Evolutionary conservation across 768 basidiomycete species (phyloP).

Genomic region (Lentinula detonsa): DNA sequence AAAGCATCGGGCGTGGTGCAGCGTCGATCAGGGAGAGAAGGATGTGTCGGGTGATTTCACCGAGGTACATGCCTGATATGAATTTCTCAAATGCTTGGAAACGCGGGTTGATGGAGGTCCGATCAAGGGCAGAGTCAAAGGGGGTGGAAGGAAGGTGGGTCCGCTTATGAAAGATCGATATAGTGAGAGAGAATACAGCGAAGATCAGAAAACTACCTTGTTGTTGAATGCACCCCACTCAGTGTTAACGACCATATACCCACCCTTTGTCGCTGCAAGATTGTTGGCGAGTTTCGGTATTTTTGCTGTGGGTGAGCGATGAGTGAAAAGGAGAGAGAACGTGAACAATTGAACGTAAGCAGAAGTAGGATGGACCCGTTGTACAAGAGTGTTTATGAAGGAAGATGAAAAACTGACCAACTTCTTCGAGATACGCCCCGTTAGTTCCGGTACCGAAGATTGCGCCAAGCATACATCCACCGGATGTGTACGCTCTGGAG

Average conservation of each 20-base stretch:
- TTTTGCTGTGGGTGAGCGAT: constrained; percentile 36
- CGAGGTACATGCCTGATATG: constrained; percentile 98
- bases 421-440: constrained; percentile 91
- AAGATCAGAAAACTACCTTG: constrained; percentile 44
- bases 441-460: constrained; percentile 99
- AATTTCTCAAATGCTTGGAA: constrained; percentile 97
- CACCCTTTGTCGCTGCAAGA: constrained; percentile 52
- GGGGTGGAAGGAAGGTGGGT: constrained; percentile 80
- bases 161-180: constrained; percentile 38
- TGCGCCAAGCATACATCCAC: constrained; percentile 81
- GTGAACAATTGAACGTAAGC: no score
- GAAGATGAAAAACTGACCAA: constrained; percentile 32
- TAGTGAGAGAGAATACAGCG: background rate
- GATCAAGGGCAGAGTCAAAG: constrained; percentile 89
- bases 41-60: constrained; percentile 86
- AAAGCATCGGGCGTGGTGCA: constrained; percentile 64
- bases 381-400: background rate
- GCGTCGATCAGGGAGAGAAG: constrained; percentile 79
- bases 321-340: background rate
- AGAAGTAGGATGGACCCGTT: no score
- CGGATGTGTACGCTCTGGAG: constrained; percentile 89
- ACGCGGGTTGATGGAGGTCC: constrained; percentile 88
- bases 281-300: constrained; percentile 77
- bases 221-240: constrained; percentile 99
- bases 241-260: constrained; percentile 91